Evolutionary conservation across 108 stramenopile species (phyloP), one percentile per base, ranked within the genome.

Genomic region (Nannochloropsis gaditana): DNA sequence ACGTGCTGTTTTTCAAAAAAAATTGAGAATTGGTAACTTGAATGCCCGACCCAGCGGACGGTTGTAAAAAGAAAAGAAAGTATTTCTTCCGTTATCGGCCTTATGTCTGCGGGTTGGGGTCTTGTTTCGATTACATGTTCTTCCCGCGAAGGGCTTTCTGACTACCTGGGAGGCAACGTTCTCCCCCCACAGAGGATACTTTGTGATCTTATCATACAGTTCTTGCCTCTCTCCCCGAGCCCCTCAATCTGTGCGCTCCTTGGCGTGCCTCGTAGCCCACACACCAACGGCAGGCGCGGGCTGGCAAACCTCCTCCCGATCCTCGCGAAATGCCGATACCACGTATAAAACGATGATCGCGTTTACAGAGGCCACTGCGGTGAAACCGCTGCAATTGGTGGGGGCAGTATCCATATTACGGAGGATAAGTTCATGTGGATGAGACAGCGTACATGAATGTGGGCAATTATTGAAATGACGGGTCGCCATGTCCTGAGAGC

Each of bases 1-100:
- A 91, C 43, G 45, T 90, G n/a, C 47, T 91, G 17, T 91, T 91
- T 59, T 50, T 91, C 21, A 73, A 84, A 43, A 45, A 81, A 15
- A 21, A 43, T 19, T 83, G 21, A 43, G 44, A 8, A 21, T 43
- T 17, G 83, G 17, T 41, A 42, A 1, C 81, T 10, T 81, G 21
- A 15, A 21, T 1, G 10, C 81, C 81, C 31, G 41, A 42, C 41
- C 31, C 81, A 10, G 81, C 21, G 1, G 1, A 81, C 81, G 21
- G 10, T 81, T 81, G 31, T 17, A 10, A 81, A 81, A 31, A 31
- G 31, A 31, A 31, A 31, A 31, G 31, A 31, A 15, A 21, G 21
- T 10, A 80, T 42, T 19, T 31, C 21, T 83, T 83, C 44, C 82
- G 21, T 31, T 44, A 21, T 83, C 3, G 31, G 17, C 10, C 45